Evolutionary conservation across 768 basidiomycete species (phyloP).

Genomic region (Suillus brevipes): DNA sequence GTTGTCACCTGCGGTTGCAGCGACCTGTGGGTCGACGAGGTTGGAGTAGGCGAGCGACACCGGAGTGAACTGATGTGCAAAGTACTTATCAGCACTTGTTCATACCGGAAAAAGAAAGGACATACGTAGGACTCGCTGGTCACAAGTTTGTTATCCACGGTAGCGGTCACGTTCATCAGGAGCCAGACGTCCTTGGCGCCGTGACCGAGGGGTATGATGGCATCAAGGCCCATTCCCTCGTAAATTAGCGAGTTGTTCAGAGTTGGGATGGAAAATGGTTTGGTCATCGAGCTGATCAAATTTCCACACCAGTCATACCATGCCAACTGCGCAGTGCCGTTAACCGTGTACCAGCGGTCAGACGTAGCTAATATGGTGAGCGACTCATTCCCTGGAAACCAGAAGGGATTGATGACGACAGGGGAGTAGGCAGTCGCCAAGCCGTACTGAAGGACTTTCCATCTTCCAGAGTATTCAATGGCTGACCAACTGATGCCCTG

Average conservation of each 20-base stretch:
- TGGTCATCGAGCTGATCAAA: slow-evolving; percentile 36
- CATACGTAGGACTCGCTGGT: slow-evolving; percentile 56
- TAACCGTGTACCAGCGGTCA: slow-evolving; percentile 49
- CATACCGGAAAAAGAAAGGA: slow-evolving; percentile 2
- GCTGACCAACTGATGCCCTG: slow-evolving; percentile 57
- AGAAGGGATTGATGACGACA: slow-evolving; percentile 55
- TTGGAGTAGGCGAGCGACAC: slow-evolving; percentile 44
- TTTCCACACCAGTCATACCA: slow-evolving; percentile 60
- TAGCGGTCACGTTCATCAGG: slow-evolving; percentile 48
- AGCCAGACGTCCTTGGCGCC: slow-evolving; percentile 50
- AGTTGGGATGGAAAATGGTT: slow-evolving; percentile 44
- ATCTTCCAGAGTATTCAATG: slow-evolving; percentile 57
- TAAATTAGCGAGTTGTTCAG: slow-evolving; percentile 52
- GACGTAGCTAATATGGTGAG: slow-evolving; percentile 52
- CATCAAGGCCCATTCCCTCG: slow-evolving; percentile 39
- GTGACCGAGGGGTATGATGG: slow-evolving; percentile 45
- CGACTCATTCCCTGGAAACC: slow-evolving; percentile 48
- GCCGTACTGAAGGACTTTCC: slow-evolving; percentile 60
- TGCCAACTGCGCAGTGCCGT: slow-evolving; percentile 48
- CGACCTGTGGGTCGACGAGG: slow-evolving; percentile 53
- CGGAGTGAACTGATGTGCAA: slow-evolving; percentile 48
- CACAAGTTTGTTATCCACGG: slow-evolving; percentile 40
- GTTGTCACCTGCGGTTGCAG: slow-evolving; percentile 31
- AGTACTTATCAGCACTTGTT: slow-evolving; percentile 3
- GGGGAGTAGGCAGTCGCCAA: slow-evolving; percentile 46